Evolutionary conservation across 371 early-diverging fungal species (phyloP), one percentile per base, ranked within the genome.

Genomic region (Mortierella sp.): DNA sequence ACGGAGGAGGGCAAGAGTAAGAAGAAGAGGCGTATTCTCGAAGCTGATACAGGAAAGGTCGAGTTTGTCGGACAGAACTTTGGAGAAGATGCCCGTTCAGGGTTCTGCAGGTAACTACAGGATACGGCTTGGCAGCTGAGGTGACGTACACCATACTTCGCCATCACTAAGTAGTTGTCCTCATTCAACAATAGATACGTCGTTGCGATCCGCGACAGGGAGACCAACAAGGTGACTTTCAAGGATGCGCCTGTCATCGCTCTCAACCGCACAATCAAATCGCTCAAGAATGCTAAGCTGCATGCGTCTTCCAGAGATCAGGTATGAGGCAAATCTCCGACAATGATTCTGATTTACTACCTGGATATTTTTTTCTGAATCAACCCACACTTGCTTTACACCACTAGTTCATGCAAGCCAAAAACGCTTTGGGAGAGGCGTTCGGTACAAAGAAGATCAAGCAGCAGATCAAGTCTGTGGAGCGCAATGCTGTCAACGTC

Each of bases 371-470:
- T n/a, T n/a, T n/a, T n/a, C n/a, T n/a, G n/a, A n/a, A n/a, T n/a
- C n/a, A n/a, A n/a, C n/a, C n/a, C 7, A 14, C 17, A 15, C 43
- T 57, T 32, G 21, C 14, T 23, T 14, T 27, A 23, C 32, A 30
- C 6, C 7, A 39, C 12, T 63, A 87, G 87, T 84, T 79, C 66
- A 54, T 79, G 55, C 53, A 58, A 34, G 94, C 94, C 23, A 83
- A 91, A 58, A 89, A 90, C 59, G 83, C 86, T 32, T 83, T 96
- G 61, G 96, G 96, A 68, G 86, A 93, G 78, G 87, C 93, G n/a
- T 96, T 96, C 67, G 97, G 97, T 73, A 94, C 92, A 55, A 91
- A 92, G 84, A 95, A 94, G 84, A 84, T 87, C 50, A 89, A 90
- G 69, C 86, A 93, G 61, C 85, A 88, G 60, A 87, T 96, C 64